These are phyloP conservation scores for Lichtheimia corymbifera DNA, from an alignment of 371 early-diverging fungal species.

Conservation along the genomic window DNA sequence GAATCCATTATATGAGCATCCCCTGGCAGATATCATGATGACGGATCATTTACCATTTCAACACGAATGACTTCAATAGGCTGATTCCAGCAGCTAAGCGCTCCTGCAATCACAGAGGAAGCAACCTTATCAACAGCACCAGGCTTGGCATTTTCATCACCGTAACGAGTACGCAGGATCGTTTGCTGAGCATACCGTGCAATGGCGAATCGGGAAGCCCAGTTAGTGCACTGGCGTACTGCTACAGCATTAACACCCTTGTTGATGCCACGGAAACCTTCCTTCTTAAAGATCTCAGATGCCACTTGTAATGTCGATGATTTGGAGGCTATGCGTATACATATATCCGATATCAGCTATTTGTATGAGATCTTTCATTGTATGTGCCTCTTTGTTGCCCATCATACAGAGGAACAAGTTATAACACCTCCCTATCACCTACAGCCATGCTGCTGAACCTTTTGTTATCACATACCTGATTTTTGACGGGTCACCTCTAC, in stretches of 20 bases:
- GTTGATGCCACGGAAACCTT: constrained; percentile 95
- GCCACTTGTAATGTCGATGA: constrained; percentile 85
- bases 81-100: constrained; percentile 94
- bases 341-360: neutral
- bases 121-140: constrained; percentile 64
- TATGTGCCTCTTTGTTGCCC: too few species aligned
- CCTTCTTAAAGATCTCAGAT: constrained; percentile 82
- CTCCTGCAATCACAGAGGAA: constrained; percentile 89
- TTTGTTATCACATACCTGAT: constrained; percentile 39
- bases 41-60: constrained; percentile 72
- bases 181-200: constrained; percentile 81
- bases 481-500: constrained; percentile 98
- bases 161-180: constrained; percentile 60
- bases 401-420: too few species aligned
- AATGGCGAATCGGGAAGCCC: constrained; percentile 95
- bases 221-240: constrained; percentile 93
- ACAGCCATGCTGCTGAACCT: too few species aligned
- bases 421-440: too few species aligned
- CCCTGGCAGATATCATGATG: neutral
- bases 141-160: constrained; percentile 43
- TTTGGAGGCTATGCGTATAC: constrained; percentile 44
- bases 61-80: constrained; percentile 97
- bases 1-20: neutral
- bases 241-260: constrained; percentile 94
- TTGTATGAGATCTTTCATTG: too few species aligned